Percentiles rank a stretch among this genome's conserved stretches.
These are phyloP conservation scores for Stentor coeruleus DNA, from an alignment of 73 alveolate genomes.

Conservation along the genomic window DNA sequence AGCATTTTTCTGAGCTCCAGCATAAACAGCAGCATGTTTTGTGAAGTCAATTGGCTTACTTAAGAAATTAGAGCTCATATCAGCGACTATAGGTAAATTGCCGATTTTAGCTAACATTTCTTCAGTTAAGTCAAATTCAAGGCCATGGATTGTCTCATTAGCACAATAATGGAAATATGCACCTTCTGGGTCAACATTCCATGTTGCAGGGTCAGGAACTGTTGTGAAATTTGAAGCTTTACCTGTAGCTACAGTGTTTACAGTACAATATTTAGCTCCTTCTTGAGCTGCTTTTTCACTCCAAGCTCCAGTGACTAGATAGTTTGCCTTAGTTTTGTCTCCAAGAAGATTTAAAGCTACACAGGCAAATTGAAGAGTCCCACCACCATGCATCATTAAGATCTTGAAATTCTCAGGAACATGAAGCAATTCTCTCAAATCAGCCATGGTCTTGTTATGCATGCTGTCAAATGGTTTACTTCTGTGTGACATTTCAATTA, in stretches of 20 bases:
- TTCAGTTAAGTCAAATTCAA: constrained; percentile 41
- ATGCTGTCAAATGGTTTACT: too few relatives aligned
- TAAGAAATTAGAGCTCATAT: constrained; percentile 39
- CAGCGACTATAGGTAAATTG: constrained; percentile 27
- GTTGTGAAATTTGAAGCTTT: constrained; percentile 40
- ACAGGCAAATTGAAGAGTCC: constrained; percentile 61
- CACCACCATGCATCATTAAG: constrained; percentile 77
- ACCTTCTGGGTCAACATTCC: constrained; percentile 58
- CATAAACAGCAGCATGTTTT: constrained; percentile 39
- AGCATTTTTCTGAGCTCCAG: constrained; percentile 36
- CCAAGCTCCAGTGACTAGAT: constrained; percentile 68
- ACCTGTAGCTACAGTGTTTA: constrained; percentile 33
- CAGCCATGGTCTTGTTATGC: constrained; percentile 44
- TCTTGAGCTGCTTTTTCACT: constrained; percentile 54
- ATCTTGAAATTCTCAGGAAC: constrained; percentile 56
- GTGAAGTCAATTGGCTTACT: constrained; percentile 34
- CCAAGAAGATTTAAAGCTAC: constrained; percentile 61
- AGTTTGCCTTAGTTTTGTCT: constrained; percentile 47
- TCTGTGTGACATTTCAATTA: constrained; percentile 41
- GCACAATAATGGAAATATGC: constrained; percentile 62
- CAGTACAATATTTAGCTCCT: constrained; percentile 48
- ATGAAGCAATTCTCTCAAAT: constrained; percentile 51
- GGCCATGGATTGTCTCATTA: constrained; percentile 70
- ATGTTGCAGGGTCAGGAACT: constrained; percentile 34
- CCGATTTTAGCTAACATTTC: constrained; percentile 42